A percentile compares a stretch with the other conserved stretches of the same genome.
These are phyloP conservation scores for Encephalitozoon intestinalis DNA, from an alignment of 371 early-diverging fungal genomes.

Conservation along the genomic window DNA sequence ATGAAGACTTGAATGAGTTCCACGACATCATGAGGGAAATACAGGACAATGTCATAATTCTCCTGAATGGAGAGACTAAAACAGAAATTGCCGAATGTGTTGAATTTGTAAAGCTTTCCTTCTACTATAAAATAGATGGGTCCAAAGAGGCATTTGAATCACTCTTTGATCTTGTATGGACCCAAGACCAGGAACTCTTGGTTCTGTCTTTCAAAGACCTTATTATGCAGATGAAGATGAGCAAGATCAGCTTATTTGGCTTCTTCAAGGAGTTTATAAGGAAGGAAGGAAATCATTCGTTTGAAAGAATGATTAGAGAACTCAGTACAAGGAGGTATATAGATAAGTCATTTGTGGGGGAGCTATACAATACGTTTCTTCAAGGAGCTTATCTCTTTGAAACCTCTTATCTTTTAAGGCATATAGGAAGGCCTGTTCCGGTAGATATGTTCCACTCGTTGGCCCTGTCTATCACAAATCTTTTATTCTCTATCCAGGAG, in stretches of 20 bases:
- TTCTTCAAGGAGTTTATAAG: constrained; percentile 24
- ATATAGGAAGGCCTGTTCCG: neutral
- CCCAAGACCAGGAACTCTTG: constrained; percentile 24
- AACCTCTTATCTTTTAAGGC: constrained; percentile 12
- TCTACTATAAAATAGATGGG: constrained; percentile 27
- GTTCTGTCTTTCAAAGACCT: constrained; percentile 16
- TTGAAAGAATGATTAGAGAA: constrained; percentile 13
- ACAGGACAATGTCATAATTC: constrained; percentile 7
- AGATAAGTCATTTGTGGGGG: neutral
- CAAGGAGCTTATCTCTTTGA: neutral
- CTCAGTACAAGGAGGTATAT: neutral
- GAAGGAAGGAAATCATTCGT: neutral
- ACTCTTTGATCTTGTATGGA: constrained; percentile 36
- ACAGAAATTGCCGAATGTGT: constrained; percentile 33
- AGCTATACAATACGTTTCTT: neutral
- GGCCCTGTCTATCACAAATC: neutral
- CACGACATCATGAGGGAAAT: constrained; percentile 47
- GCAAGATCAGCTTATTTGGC: neutral
- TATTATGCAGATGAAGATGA: neutral
- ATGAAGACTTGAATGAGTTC: constrained; percentile 37
- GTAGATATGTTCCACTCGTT: constrained; percentile 24
- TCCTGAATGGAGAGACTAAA: constrained; percentile 11
- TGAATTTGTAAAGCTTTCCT: constrained; percentile 45
- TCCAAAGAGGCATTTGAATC: constrained; percentile 19
- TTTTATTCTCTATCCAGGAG: constrained; percentile 22